Base-by-base conservation (phyloP, 768 basidiomycete genomes). In the Amanita phalloides region DNA sequence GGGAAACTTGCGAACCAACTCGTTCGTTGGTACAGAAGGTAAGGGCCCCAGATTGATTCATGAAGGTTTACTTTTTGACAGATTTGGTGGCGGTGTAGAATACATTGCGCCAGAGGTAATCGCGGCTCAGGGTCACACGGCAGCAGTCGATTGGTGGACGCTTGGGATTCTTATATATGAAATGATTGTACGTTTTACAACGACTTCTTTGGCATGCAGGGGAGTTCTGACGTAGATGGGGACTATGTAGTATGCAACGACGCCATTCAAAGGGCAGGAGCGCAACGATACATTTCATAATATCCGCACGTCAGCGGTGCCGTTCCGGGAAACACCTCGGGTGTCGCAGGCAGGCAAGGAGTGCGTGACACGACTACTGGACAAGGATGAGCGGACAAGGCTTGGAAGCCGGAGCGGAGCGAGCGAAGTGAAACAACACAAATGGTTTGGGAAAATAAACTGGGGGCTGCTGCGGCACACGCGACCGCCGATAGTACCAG, bases 31-130 rank as follows among this genome's bases (percentile, higher is more conserved):
- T 25, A 99, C 96, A 25, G 96, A 99, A 78, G 95, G 91, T 90
- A 60, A 67, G 76, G 58, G 58, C 53, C 55, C 46, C 59, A 37
- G 26, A 21, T 56, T 57, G 55, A 60, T 64, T 53, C 58, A 60
- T 54, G 56, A 61, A 57, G 58, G 49, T 57, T 59, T 57, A 56
- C 54, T 54, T 49, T 51, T 56, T 55, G 59, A 61, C 64, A 60
- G 55, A 46, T 51, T 45, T 57, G 53, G 61, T 61, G 60, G 56
- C 60, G 56, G 58, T 60, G 55, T 61, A 96, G 95, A 97, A 71
- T 99, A 99, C 75, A 98, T 99, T 64, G 93, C 95, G 38, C 95
- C 95, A 56, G 96, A 99, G 73, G 96, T 99, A 54, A 96, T 99
- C 64, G 88, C 89, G 60, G 91, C 90, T 44, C 81, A 88, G 65